phyloP scores from a whole-genome alignment of 306 rosid genomes.

The Begonia loranthoides region DNA sequence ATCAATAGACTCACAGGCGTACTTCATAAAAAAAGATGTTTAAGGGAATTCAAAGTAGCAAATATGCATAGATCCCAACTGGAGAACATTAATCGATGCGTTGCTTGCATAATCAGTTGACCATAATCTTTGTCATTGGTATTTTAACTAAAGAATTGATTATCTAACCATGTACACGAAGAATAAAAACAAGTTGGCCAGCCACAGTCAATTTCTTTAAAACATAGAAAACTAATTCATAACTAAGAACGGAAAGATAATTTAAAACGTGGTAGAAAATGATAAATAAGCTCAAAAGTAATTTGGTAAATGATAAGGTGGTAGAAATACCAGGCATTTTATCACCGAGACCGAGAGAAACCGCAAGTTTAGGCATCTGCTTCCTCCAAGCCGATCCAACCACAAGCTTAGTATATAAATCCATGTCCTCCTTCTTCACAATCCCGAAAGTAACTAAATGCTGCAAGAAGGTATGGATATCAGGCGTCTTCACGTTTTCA shows the following conservation, averaged over 20 bases:
- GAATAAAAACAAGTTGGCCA: too few species aligned
- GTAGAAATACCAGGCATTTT: conserved; percentile 68
- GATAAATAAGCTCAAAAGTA: background rate
- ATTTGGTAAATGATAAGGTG: background rate
- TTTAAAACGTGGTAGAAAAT: too few species aligned
- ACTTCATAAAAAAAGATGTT: background rate
- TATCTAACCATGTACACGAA: too few species aligned
- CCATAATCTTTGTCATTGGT: too few species aligned
- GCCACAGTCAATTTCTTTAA: too few species aligned
- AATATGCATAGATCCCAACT: background rate
- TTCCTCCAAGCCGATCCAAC: conserved; percentile 95
- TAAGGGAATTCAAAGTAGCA: background rate
- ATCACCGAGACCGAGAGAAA: conserved; percentile 76
- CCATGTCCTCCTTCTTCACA: conserved; percentile 55
- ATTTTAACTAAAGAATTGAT: too few species aligned
- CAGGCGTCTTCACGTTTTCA: conserved; percentile 87
- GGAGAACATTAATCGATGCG: background rate
- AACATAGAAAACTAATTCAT: too few species aligned
- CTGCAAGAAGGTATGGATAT: conserved; percentile 88
- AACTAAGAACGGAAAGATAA: too few species aligned
- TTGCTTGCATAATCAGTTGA: background rate
- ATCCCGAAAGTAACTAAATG: conserved; percentile 94
- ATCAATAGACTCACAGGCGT: background rate
- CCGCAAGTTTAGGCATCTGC: conserved; percentile 97
- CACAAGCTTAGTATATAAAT: conserved; percentile 75